phyloP scores from a whole-genome alignment of 129 eudicot species.

The Flaveria linearis region DNA sequence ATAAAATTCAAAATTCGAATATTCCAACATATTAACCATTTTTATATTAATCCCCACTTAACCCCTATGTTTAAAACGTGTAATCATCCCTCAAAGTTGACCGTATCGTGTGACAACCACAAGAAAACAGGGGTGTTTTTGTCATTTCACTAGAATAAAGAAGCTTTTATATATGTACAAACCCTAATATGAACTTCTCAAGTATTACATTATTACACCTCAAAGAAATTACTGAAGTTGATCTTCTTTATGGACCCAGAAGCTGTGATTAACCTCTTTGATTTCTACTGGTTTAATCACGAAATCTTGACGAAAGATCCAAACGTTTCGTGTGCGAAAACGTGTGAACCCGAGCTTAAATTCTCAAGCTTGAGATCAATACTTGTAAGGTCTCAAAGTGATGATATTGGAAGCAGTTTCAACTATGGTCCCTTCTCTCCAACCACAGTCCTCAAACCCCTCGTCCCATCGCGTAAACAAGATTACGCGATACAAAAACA shows the following conservation, averaged over 20 bases:
- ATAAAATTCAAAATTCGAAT: slow-evolving; percentile 19
- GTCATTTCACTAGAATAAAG: slow-evolving; percentile 1
- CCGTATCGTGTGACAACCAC: slow-evolving; percentile 1
- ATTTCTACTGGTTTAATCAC: slow-evolving; percentile 57
- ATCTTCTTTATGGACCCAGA: slow-evolving; percentile 54
- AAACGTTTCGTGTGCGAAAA: neutral
- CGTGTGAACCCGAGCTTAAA: slow-evolving; percentile 21
- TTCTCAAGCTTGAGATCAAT: slow-evolving; percentile 46
- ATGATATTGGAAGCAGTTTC: slow-evolving; percentile 33
- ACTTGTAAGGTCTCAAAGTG: slow-evolving; percentile 46
- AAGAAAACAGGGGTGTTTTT: neutral
- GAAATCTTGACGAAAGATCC: slow-evolving; percentile 40
- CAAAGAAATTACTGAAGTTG: neutral
- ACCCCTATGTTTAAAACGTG: slow-evolving; percentile 26
- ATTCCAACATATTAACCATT: neutral
- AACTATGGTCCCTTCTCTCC: slow-evolving; percentile 49
- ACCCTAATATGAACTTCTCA: neutral
- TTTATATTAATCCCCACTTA: neutral
- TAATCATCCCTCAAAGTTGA: slow-evolving; percentile 24
- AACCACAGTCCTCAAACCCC: slow-evolving; percentile 52
- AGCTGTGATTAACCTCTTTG: slow-evolving; percentile 52
- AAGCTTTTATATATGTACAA: neutral
- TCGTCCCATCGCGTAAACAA: slow-evolving; percentile 30
- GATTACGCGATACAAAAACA: slow-evolving; percentile 17
- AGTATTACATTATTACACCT: neutral